Base-by-base conservation (phyloP, 305 asterid genomes). In the Salvia sclarea region DNA sequence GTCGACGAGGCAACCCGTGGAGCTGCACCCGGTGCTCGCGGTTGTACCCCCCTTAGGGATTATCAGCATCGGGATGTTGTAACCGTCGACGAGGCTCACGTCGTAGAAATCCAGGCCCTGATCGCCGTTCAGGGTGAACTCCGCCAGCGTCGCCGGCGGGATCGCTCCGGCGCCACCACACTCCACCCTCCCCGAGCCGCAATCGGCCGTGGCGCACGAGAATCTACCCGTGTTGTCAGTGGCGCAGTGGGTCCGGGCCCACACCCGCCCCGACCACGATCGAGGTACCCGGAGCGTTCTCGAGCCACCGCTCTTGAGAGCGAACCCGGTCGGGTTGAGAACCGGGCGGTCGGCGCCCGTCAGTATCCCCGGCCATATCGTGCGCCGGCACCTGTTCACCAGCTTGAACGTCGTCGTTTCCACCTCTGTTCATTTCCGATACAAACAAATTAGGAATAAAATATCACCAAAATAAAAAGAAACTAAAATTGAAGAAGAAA, bases 81-180 rank as follows among this genome's bases (percentile, higher is more conserved):
- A 92, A 62, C 98, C 98, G 30, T 92, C 98, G 0, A 92, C 98
- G 5, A 92, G 80, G 82, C 97, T 90, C n/a, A 90, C 97, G 75
- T 93, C 98, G 74, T 93, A 93, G 77, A 90, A 92, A 35, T 92
- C 97, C 10, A 93, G 75, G 0, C 97, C 96, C 61, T 87, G 95
- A 60, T 86, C 97, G 10, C 95, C 97, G 77, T 90, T 85, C 3
- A 93, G 84, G 0, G 97, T 93, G 83, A 93, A 93, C 78, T 93
- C 98, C 8, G 89, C 97, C 60, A 93, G 88, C 16, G 96, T 84
- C 28, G 98, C 98, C 14, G 98, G 98, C 0, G 98, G 98, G 11
- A 85, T 80, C 3, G 98, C 98, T 4, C 98, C 98, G 25, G 75
- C 69, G 0, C 98, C 98, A 55, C 82, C 84, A 70, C 98, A 93